Conservation (phyloP, 2,329 filamentous ascomycete species). For the Xenoacremonium recifei region DNA sequence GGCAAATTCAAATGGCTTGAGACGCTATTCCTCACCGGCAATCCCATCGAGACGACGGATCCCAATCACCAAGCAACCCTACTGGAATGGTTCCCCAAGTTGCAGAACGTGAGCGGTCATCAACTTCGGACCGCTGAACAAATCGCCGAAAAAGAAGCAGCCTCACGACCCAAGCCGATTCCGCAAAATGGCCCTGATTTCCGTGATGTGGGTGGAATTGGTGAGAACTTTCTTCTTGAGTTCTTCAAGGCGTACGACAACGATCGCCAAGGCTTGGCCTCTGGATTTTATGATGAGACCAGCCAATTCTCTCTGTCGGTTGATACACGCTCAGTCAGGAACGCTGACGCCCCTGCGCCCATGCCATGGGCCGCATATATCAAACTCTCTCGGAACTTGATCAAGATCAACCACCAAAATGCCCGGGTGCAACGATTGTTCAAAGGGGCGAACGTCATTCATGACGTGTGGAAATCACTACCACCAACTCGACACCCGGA, state of each 20-base stretch:
- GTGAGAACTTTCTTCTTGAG: constrained; percentile 70
- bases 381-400: constrained; percentile 74
- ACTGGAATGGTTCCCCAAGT: constrained; percentile 77
- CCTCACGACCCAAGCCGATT: constrained; percentile 55
- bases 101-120: constrained; percentile 73
- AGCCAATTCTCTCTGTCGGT: constrained; percentile 76
- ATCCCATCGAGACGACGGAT: constrained; percentile 64
- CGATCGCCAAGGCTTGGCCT: constrained; percentile 62
- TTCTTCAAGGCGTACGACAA: constrained; percentile 75
- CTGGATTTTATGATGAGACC: constrained; percentile 70
- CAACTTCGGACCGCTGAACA: constrained; percentile 73
- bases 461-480: constrained; percentile 65
- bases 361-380: constrained; percentile 74
- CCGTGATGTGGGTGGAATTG: constrained; percentile 70
- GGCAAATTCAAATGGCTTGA: constrained; percentile 76
- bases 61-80: constrained; percentile 67
- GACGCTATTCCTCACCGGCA: constrained; percentile 75
- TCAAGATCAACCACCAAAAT: constrained; percentile 60
- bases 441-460: constrained; percentile 63
- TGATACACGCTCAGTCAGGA: constrained; percentile 59
- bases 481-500: constrained; percentile 75
- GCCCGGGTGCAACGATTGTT: constrained; percentile 65
- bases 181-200: constrained; percentile 66
- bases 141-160: constrained; percentile 53
- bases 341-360: constrained; percentile 38